These are phyloP conservation scores for Candida xiaguanensis DNA, from an alignment of 805 yeast genomes.

Conservation along the genomic window DNA sequence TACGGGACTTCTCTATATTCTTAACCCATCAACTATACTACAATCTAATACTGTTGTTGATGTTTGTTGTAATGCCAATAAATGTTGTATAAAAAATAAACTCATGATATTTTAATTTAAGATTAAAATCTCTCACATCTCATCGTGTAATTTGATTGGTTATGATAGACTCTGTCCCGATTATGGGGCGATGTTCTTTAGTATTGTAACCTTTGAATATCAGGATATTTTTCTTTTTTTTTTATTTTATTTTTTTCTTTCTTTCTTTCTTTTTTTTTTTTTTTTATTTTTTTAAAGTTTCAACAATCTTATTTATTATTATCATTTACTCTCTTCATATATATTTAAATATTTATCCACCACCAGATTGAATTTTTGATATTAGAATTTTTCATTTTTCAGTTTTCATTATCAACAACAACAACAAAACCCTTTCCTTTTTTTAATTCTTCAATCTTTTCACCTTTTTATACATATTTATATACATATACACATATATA, in stretches of 20 bases:
- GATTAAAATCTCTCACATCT: too few relatives aligned
- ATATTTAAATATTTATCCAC: background rate
- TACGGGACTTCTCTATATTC: too few relatives aligned
- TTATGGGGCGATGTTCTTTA: background rate
- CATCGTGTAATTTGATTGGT: conserved; percentile 1
- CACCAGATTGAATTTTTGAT: background rate
- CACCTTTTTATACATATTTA: background rate
- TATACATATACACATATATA: background rate
- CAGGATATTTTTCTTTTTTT: background rate
- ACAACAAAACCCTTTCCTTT: background rate
- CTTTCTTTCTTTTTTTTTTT: background rate
- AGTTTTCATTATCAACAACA: background rate
- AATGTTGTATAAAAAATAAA: too few relatives aligned
- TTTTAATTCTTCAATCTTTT: background rate
- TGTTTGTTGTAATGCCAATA: too few relatives aligned
- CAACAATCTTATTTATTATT: too few relatives aligned
- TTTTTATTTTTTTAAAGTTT: background rate
- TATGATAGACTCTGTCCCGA: background rate
- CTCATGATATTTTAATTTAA: too few relatives aligned
- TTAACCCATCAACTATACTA: too few relatives aligned
- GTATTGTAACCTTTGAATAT: background rate
- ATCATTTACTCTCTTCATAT: too few relatives aligned
- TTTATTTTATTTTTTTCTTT: background rate
- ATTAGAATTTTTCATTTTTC: background rate
- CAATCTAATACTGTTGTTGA: too few relatives aligned